Conservation (phyloP, 257 asterid genomes). For the Ligustrum vulgare region DNA sequence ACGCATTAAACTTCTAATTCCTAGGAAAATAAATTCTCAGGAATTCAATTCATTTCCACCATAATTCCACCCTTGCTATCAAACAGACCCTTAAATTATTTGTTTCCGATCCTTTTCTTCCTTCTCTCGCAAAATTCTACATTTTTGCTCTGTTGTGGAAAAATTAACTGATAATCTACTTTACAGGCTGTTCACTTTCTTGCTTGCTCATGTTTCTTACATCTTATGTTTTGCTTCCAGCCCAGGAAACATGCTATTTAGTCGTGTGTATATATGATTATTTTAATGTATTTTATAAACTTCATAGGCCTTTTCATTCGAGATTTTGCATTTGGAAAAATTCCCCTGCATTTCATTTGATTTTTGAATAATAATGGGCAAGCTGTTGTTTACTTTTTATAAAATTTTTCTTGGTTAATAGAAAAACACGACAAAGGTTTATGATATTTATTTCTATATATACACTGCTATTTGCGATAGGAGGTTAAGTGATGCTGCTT, state of each 20-base stretch:
- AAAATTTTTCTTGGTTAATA: neutral
- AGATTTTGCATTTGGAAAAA: neutral
- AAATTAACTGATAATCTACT: neutral
- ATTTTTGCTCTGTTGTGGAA: neutral
- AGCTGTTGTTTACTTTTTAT: neutral
- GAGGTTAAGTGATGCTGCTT: constrained; percentile 7
- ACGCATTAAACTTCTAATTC: too few species aligned
- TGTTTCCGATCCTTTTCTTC: constrained; percentile 7
- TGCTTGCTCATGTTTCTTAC: neutral
- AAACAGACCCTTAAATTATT: too few species aligned
- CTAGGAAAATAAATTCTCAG: too few species aligned
- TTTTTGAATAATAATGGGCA: neutral
- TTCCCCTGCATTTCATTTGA: neutral
- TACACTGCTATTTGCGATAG: neutral
- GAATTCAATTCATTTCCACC: too few species aligned
- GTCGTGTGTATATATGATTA: neutral
- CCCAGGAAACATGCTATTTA: neutral
- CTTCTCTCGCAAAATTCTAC: neutral
- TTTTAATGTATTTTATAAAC: neutral
- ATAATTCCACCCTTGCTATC: too few species aligned
- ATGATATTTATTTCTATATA: neutral
- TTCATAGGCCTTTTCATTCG: neutral
- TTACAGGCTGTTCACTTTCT: constrained; percentile 4
- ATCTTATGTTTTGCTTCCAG: neutral
- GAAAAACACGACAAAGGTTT: neutral